phyloP scores from a whole-genome alignment of 306 rosid genomes.

The Bauhinia variegata region DNA sequence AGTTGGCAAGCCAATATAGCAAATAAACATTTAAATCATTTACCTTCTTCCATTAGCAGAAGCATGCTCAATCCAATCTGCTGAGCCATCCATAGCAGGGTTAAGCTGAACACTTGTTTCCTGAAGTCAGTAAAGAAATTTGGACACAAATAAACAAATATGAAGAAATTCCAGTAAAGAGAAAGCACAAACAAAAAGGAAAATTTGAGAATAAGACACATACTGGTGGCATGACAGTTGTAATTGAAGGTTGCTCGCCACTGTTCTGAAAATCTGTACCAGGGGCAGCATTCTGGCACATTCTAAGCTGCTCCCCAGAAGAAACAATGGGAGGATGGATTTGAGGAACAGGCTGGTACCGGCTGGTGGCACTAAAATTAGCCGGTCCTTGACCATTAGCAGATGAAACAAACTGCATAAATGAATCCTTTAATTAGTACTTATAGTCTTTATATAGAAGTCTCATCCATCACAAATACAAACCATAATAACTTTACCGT shows the following conservation, averaged over 20 bases:
- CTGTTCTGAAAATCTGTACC: constrained; percentile 50
- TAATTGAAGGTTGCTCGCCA: constrained; percentile 54
- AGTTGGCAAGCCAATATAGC: constrained; percentile 20
- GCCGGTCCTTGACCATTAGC: constrained; percentile 69
- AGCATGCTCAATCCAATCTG: constrained; percentile 88
- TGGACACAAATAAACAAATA: background rate
- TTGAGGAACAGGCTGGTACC: constrained; percentile 68
- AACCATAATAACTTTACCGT: constrained; percentile 55
- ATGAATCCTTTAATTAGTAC: constrained; percentile 37
- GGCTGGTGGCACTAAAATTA: constrained; percentile 52
- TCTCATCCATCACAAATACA: constrained; percentile 18
- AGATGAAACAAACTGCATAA: constrained; percentile 65
- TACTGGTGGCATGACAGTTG: constrained; percentile 59
- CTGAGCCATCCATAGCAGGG: constrained; percentile 44
- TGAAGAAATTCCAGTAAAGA: background rate
- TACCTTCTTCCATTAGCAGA: constrained; percentile 90
- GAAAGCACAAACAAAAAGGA: constrained; percentile 22
- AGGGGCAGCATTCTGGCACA: constrained; percentile 47
- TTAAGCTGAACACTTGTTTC: constrained; percentile 46
- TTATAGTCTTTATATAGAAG: background rate
- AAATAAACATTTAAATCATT: constrained; percentile 35
- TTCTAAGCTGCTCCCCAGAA: constrained; percentile 45
- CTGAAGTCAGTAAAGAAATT: constrained; percentile 47
- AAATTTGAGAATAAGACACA: constrained; percentile 33
- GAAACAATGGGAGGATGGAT: constrained; percentile 52